Base-by-base conservation (phyloP, 805 yeast species). In the Sungouiella thailandica region DNA sequence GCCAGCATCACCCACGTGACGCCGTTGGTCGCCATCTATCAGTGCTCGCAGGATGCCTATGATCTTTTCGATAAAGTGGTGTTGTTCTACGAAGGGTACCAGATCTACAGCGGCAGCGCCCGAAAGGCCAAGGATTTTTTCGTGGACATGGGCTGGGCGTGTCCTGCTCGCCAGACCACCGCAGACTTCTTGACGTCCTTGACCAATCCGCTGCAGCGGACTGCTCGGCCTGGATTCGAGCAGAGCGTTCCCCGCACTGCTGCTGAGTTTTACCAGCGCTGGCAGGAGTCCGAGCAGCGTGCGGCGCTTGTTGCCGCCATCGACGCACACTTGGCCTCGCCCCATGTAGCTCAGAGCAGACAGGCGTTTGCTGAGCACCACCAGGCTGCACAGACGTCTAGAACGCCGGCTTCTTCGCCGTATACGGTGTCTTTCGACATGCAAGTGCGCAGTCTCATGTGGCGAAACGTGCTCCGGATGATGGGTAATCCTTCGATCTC, bases 41-140 rank as follows among this genome's bases (percentile, higher is more conserved):
- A 79, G 57, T 81, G 82, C 37, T 74, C 80, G 23, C 80, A 79
- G 52, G 76, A 76, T 44, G 76, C 80, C 36, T 81, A 77, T 53
- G 69, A 74, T 24, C 57, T 71, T 33, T 80, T 80, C 50, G 83
- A 80, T 54, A 76, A 78, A 43, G 86, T 76, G 8, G 57, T 71
- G 14, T 75, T 80, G 7, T 50, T 80, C 13, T 77, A 77, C 52
- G 71, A 64, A 37, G 81, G 81, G 32, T 57, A 67, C 42, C 80
- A 76, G 53, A 70, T 76, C 32, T 76, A 43, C 55, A 76, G 62
- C 36, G 83, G 83, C 37, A 51, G 59, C 14, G 61, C 69, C 17
- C 52, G 51, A 20, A 34, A 52, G 13, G 81, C 81, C 17, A 72
- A 65, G 46, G 57, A 58, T 19, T 77, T 53, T 50, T 76, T 76